Conservation (phyloP, 2,329 filamentous ascomycete species). For the Coniosporium tulheliwenetii region DNA sequence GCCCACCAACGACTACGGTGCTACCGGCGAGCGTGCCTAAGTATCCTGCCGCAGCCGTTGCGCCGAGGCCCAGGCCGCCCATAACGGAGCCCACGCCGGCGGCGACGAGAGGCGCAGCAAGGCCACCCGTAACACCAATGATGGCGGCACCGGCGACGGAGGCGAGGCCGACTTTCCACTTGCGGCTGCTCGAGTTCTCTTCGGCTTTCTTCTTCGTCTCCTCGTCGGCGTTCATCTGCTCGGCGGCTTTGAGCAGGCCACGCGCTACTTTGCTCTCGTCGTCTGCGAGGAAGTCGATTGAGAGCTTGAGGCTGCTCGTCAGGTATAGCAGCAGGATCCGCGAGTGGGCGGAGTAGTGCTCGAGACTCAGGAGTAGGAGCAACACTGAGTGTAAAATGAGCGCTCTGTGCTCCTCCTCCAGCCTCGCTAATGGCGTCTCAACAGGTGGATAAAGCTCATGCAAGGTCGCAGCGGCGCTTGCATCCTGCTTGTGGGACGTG, state of each 20-base stretch:
- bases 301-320: constrained; percentile 16
- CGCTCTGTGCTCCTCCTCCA: constrained; percentile 18
- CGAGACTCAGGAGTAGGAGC: constrained; percentile 21
- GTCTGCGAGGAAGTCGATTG: constrained; percentile 13
- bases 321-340: constrained; percentile 18
- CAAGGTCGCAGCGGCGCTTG: constrained; percentile 13
- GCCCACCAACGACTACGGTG: constrained; percentile 60
- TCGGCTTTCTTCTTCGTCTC: constrained; percentile 60
- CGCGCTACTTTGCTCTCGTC: constrained; percentile 54
- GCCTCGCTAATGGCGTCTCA: constrained; percentile 16
- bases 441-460: constrained; percentile 18
- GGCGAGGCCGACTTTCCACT: constrained; percentile 74
- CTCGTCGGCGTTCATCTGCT: constrained; percentile 59
- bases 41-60: constrained; percentile 59
- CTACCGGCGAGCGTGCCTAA: constrained; percentile 70
- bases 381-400: constrained; percentile 21
- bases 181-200: constrained; percentile 46
- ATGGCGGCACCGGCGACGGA: constrained; percentile 77
- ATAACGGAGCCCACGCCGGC: constrained; percentile 69
- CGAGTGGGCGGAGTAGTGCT: constrained; percentile 21
- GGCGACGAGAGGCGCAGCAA: constrained; percentile 61
- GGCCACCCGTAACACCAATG: constrained; percentile 66
- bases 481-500: constrained; percentile 7
- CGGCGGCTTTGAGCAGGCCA: constrained; percentile 59
- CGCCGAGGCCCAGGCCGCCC: constrained; percentile 59